Evolutionary conservation across 2,329 filamentous ascomycete genomes (phyloP).

Genomic region (Dactylellina sp.): DNA sequence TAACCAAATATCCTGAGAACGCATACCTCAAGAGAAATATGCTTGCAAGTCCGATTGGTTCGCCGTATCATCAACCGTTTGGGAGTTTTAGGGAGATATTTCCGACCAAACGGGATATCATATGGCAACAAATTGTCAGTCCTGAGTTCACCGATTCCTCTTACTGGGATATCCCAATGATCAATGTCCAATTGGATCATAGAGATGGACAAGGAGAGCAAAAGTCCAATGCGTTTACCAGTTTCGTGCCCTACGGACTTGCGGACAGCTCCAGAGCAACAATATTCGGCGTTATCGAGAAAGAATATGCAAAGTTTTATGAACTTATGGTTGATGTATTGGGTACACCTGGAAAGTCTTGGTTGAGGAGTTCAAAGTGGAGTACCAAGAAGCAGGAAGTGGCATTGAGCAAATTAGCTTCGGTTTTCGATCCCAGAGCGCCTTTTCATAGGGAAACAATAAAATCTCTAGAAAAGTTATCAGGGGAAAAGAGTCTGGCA

Average conservation of each 20-base stretch:
- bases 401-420: constrained; percentile 19
- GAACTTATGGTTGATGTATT: constrained; percentile 39
- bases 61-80: constrained; percentile 50
- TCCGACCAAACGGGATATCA: constrained; percentile 33
- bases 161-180: constrained; percentile 54
- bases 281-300: constrained; percentile 42
- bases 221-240: constrained; percentile 24
- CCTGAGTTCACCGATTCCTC: constrained; percentile 20
- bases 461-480: constrained; percentile 7
- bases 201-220: constrained; percentile 25
- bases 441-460: constrained; percentile 17
- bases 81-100: constrained; percentile 55
- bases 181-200: constrained; percentile 53
- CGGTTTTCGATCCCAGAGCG: constrained; percentile 11
- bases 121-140: constrained; percentile 45
- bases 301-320: constrained; percentile 48
- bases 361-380: constrained; percentile 34
- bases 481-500: constrained; percentile 7
- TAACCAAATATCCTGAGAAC: constrained; percentile 27
- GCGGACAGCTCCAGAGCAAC: constrained; percentile 34
- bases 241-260: constrained; percentile 43
- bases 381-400: constrained; percentile 25
- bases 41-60: constrained; percentile 35
- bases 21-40: constrained; percentile 19
- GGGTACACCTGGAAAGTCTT: constrained; percentile 42